Evolutionary conservation across 2,329 filamentous ascomycete species (phyloP).

Genomic region (Rhinocladiella similis): DNA sequence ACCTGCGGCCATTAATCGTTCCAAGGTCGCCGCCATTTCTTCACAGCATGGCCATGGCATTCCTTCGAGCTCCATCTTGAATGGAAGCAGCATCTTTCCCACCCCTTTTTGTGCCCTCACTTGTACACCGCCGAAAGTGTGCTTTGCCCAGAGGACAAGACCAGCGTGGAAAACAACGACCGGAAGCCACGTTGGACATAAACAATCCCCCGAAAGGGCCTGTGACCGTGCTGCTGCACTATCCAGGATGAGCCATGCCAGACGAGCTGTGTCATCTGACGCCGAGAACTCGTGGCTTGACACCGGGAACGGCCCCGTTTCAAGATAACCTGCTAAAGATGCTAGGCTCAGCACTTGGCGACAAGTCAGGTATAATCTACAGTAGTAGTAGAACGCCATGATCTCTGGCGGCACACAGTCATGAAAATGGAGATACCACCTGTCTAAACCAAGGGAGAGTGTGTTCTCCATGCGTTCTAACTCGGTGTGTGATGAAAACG

Average conservation of each 20-base stretch:
- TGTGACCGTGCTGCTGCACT: neutral
- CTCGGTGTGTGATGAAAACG: constrained; percentile 1
- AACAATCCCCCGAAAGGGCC: neutral
- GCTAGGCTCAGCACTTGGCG: neutral
- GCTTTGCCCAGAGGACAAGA: constrained; percentile 13
- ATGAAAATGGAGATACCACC: constrained; percentile 2
- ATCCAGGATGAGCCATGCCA: constrained; percentile 8
- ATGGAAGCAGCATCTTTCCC: neutral
- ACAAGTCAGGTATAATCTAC: constrained; percentile 6
- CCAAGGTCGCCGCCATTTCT: constrained; percentile 3
- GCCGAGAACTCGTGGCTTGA: neutral
- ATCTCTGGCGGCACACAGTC: neutral
- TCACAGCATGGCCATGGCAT: constrained; percentile 13
- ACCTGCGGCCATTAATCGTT: neutral
- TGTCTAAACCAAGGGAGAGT: constrained; percentile 3
- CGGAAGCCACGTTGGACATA: constrained; percentile 11
- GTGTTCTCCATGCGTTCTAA: neutral
- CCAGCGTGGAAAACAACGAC: constrained; percentile 10
- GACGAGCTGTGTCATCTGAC: neutral
- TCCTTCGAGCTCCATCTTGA: constrained; percentile 9
- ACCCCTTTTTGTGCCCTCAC: neutral
- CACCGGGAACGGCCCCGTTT: no score
- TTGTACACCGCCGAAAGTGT: neutral
- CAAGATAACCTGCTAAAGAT: neutral
- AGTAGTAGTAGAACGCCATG: constrained; percentile 10